Base-by-base conservation (phyloP, 352 stramenopile species). In the Phytophthora syringae region DNA sequence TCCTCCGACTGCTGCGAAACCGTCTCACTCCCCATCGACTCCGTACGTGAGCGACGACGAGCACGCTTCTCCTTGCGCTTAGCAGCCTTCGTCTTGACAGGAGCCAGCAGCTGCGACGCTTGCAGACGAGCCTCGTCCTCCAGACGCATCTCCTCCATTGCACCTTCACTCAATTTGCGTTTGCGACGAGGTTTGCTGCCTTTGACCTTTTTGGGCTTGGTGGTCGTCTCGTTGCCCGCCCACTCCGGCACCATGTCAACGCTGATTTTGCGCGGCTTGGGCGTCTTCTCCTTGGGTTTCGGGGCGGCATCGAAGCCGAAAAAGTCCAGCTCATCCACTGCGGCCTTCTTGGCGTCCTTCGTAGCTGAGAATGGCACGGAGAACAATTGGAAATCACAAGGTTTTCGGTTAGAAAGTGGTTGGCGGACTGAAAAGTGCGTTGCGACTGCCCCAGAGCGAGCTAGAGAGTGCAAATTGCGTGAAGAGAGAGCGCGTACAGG, bases 81-180 rank as follows among this genome's bases (percentile, higher is more conserved):
- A 18, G 43, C 57, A 16, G 51, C 51, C 44, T 89, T 84, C 24
- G 67, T 71, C 30, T 73, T 72, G 43, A 76, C 76, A 7, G 86
- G 85, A 12, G 74, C 77, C 16, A 95, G 72, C 57, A 92, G 61
- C 67, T 76, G 63, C 27, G 87, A 94, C 62, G 81, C 85, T 60
- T 88, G 79, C 15, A 74, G 74, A 16, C 85, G 84, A 58, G 86
- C 84, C 42, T 94, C 80, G 25, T 94, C 77, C 51, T 78, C 77
- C 25, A 93, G 55, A 42, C 64, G 70, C 55, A 89, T 82, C 67
- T 94, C 84, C 36, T 92, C 85, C 20, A 91, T 54, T 11, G 84
- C 87, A 39, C 86, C 84, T 60, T 93, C 87, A 52, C 85, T 95
- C 52, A 95, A 71, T 61, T 94, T 95, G 59, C 85, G 85, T 69